phyloP scores from a whole-genome alignment of 1,284 basidiomycete species.

The Lignosus rhinocerotis region DNA sequence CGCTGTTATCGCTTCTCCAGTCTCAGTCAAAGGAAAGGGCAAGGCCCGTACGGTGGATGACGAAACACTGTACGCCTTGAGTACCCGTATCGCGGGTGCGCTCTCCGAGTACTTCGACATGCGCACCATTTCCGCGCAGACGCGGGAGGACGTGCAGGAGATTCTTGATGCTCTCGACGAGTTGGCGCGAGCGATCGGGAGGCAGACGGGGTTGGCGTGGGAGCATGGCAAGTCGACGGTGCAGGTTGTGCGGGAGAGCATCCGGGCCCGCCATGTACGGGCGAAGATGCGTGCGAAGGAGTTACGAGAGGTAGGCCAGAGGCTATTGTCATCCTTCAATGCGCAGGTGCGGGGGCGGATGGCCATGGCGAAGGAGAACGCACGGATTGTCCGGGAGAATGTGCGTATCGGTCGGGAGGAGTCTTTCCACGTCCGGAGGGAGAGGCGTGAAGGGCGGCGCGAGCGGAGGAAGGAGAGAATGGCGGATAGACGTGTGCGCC shows the following conservation, averaged over 20 bases:
- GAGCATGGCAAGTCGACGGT: conserved; percentile 50
- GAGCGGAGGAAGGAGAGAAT: conserved; percentile 12
- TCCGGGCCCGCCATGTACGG: conserved; percentile 53
- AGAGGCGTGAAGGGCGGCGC: conserved; percentile 12
- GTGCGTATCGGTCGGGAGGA: conserved; percentile 25
- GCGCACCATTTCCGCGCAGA: conserved; percentile 41
- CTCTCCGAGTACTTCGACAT: conserved; percentile 54
- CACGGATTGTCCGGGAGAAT: conserved; percentile 40
- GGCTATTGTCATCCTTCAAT: conserved; percentile 37
- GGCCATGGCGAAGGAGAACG: conserved; percentile 48
- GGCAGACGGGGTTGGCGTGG: conserved; percentile 34
- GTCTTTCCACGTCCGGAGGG: not conserved
- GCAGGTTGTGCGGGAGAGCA: conserved; percentile 45
- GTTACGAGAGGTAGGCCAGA: conserved; percentile 47
- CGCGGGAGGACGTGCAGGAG: conserved; percentile 55
- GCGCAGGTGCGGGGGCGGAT: conserved; percentile 38
- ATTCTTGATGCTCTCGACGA: conserved; percentile 63
- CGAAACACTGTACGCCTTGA: conserved; percentile 39
- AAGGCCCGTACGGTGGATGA: conserved; percentile 26
- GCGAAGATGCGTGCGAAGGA: conserved; percentile 60
- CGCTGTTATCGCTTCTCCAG: conserved; percentile 22
- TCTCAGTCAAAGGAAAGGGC: conserved; percentile 25
- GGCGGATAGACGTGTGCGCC: conserved; percentile 11
- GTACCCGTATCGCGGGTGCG: conserved; percentile 46
- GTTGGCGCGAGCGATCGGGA: conserved; percentile 49